Evolutionary conservation across 1,139 yeast species (phyloP).

Genomic region (Eremothecium coryli): DNA sequence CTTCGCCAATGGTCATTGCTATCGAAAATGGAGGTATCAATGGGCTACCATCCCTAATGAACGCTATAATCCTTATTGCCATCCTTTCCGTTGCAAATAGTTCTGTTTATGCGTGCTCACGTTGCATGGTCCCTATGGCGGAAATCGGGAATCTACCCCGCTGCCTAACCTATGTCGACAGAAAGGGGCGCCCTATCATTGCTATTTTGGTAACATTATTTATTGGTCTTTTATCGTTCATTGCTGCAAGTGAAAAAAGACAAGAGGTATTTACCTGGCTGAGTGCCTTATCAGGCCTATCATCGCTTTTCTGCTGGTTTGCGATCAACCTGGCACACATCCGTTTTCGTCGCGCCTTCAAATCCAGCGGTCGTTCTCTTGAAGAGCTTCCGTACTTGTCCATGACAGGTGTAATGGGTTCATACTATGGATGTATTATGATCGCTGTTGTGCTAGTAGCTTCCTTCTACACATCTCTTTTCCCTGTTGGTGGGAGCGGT

Average conservation of each 20-base stretch:
- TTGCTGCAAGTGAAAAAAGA: constrained; percentile 52
- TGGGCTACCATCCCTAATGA: constrained; percentile 43
- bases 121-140: constrained; percentile 60
- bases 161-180: constrained; percentile 49
- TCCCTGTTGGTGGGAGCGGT: constrained; percentile 44
- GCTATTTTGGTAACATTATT: constrained; percentile 45
- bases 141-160: constrained; percentile 57
- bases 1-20: constrained; percentile 47
- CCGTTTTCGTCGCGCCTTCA: constrained; percentile 54
- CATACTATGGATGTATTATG: constrained; percentile 41
- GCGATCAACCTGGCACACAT: constrained; percentile 51
- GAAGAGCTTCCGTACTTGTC: constrained; percentile 47
- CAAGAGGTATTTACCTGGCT: constrained; percentile 57
- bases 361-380: constrained; percentile 41
- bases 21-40: constrained; percentile 40
- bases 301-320: constrained; percentile 61
- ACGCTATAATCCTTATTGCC: constrained; percentile 46
- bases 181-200: constrained; percentile 53
- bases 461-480: constrained; percentile 63
- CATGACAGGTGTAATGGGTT: constrained; percentile 47
- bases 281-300: constrained; percentile 55
- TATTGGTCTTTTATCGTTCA: constrained; percentile 51
- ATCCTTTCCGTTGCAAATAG: constrained; percentile 62
- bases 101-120: constrained; percentile 55
- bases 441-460: constrained; percentile 45